Evolutionary conservation across 2,329 filamentous ascomycete species (phyloP), one percentile per base, ranked within the genome.

Genomic region (Penicillium concentricum): DNA sequence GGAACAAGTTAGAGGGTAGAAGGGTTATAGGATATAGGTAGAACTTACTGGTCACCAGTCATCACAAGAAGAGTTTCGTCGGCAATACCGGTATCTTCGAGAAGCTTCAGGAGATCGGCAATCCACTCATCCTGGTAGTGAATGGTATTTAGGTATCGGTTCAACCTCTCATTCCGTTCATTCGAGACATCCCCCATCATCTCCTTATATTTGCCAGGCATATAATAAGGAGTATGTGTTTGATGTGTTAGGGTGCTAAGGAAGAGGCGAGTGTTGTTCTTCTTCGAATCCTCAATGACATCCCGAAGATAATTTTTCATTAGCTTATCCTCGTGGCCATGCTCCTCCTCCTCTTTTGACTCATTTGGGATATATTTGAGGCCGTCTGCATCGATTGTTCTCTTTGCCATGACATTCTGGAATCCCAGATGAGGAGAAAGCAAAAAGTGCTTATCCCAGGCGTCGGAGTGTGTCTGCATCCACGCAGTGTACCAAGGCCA

Each of bases 11-110:
- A 58, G 55, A 22, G 26, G 24, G 10, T 22, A 13, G 4, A 15
- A 2, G 5, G 18, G 10, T 9, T 34, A 28, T 5, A 9, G 10
- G n/a, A n/a, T n/a, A 16, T 38, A 6, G 26, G 9, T 10, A 18
- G 7, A 30, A 56, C 60, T 59, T 57, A 62, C 60, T 71, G 69
- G 43, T 71, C 69, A 48, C 69, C 69, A 16, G 66, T 61, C 57
- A 71, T 65, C 4, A 70, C 60, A 15, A 71, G 47, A 5, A 71
- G 60, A 8, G 69, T 71, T 56, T 71, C 67, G 38, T 71, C 64
- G 47, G 68, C 66, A 22, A 71, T 60, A 2, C 62, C 68, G 12
- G 65, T 62, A 20, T 70, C 67, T 22, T 71, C 62, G 2, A 71
- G 50, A 8, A 67, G 62, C 2, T 67, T 42, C n/a, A 71, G 41